Evolutionary conservation across 768 basidiomycete genomes (phyloP).

Genomic region (Suillus americanus): DNA sequence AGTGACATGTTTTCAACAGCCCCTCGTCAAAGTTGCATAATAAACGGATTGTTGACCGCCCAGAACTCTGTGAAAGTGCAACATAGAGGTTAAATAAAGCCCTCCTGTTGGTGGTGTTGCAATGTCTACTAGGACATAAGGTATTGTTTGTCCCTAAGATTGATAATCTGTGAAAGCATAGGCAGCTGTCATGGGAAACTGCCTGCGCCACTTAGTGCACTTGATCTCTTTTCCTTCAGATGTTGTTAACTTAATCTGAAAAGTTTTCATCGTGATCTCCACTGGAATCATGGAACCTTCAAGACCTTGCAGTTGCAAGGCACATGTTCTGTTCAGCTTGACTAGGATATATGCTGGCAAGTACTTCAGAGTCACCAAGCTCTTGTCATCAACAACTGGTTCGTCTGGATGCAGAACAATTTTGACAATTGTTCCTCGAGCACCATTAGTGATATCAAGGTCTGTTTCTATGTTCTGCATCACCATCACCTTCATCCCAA

Average conservation of each 20-base stretch:
- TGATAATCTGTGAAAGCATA: constrained; percentile 45
- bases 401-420: too few species aligned
- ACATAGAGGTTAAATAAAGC: constrained; percentile 41
- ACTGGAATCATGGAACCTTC: constrained; percentile 33
- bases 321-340: constrained; percentile 27
- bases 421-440: too few species aligned
- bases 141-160: constrained; percentile 43
- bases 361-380: too few species aligned
- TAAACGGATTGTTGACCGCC: constrained; percentile 25
- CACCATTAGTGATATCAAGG: too few species aligned
- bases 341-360: too few species aligned
- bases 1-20: not conserved
- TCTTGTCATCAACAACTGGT: too few species aligned
- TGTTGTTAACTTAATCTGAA: constrained; percentile 9
- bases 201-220: constrained; percentile 6
- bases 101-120: constrained; percentile 31
- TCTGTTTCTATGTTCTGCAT: constrained; percentile 18
- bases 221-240: constrained; percentile 10
- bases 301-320: constrained; percentile 25
- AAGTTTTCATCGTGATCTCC: constrained; percentile 19
- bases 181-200: constrained; percentile 37
- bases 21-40: constrained; percentile 27
- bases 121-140: constrained; percentile 37
- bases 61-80: constrained; percentile 36
- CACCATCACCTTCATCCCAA: constrained; percentile 32